Percentiles rank a stretch among this genome's conserved stretches.
These are phyloP conservation scores for Neonectria magnoliae DNA, from an alignment of 2,329 filamentous ascomycete species.

Conservation along the genomic window DNA sequence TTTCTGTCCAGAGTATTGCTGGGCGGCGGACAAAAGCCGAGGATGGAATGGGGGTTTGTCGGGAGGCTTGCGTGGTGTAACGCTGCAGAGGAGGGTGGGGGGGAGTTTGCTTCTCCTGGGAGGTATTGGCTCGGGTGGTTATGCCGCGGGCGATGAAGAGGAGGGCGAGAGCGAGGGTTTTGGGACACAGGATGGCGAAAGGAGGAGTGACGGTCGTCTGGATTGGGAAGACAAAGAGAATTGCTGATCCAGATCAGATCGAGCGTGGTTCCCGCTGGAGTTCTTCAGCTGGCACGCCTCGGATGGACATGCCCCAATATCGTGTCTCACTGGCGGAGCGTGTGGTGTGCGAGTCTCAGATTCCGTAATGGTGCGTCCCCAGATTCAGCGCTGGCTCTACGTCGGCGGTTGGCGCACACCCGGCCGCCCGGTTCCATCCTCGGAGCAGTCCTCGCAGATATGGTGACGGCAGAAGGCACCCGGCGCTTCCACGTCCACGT, in stretches of 20 bases:
- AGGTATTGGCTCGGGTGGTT: slow-evolving; percentile 3
- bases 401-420: neutral
- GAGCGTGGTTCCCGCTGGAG: neutral
- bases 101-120: neutral
- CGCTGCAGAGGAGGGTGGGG: neutral
- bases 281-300: neutral
- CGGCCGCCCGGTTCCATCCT: slow-evolving; percentile 22
- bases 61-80: slow-evolving; percentile 10
- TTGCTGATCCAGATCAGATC: neutral
- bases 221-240: too few species aligned
- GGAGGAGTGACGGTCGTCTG: too few species aligned
- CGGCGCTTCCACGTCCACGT: slow-evolving; percentile 54
- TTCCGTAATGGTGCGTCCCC: neutral
- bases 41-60: neutral
- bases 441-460: slow-evolving; percentile 57
- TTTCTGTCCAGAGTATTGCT: neutral
- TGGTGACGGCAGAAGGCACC: slow-evolving; percentile 63
- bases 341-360: neutral
- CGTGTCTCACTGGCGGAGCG: slow-evolving; percentile 5
- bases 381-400: neutral
- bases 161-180: neutral
- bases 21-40: neutral
- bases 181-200: too few species aligned
- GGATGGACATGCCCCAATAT: slow-evolving; percentile 19
- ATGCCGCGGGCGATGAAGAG: neutral